A percentile compares a stretch with the other conserved stretches of the same genome.
Conservation (phyloP, 495 filamentous ascomycete species). For the Thermothielavioides terrestris region DNA sequence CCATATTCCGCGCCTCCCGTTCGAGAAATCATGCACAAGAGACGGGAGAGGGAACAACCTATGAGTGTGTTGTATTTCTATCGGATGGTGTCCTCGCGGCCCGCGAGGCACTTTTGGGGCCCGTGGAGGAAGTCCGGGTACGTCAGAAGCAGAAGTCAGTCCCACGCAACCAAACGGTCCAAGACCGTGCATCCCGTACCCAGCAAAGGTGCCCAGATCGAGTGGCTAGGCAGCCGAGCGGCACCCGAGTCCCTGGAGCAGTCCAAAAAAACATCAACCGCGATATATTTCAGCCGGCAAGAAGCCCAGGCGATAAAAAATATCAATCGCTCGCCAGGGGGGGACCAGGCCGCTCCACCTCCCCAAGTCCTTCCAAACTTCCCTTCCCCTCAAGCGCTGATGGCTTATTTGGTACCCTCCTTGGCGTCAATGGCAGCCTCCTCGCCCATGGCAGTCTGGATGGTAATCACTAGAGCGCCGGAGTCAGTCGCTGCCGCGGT, state of each 20-base stretch:
- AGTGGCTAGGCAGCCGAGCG: slow-evolving; percentile 7
- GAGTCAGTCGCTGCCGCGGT: slow-evolving; percentile 21
- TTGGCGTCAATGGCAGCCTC: slow-evolving; percentile 89
- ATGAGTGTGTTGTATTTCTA: slow-evolving; percentile 24
- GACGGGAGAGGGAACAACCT: not conserved
- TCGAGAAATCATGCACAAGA: no score
- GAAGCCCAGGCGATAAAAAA: slow-evolving; percentile 8
- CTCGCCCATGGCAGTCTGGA: slow-evolving; percentile 93
- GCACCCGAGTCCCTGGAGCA: slow-evolving; percentile 14
- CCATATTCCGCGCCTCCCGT: no score
- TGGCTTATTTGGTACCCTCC: slow-evolving; percentile 55
- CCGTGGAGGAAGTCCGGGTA: slow-evolving; percentile 16
- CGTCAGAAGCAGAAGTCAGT: slow-evolving; percentile 20
- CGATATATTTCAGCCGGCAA: slow-evolving; percentile 16
- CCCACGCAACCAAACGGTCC: slow-evolving; percentile 19
- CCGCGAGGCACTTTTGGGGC: slow-evolving; percentile 24
- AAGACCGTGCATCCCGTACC: slow-evolving; percentile 11
- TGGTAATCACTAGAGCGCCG: slow-evolving; percentile 59
- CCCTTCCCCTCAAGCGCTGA: not conserved
- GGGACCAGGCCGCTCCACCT: slow-evolving; percentile 11
- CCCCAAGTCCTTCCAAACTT: not conserved
- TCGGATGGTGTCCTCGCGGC: slow-evolving; percentile 20
- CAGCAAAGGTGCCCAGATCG: slow-evolving; percentile 18
- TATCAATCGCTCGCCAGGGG: slow-evolving; percentile 9
- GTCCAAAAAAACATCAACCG: slow-evolving; percentile 23